Evolutionary conservation across 257 asterid genomes (phyloP).

Genomic region (Plantago ovata): DNA sequence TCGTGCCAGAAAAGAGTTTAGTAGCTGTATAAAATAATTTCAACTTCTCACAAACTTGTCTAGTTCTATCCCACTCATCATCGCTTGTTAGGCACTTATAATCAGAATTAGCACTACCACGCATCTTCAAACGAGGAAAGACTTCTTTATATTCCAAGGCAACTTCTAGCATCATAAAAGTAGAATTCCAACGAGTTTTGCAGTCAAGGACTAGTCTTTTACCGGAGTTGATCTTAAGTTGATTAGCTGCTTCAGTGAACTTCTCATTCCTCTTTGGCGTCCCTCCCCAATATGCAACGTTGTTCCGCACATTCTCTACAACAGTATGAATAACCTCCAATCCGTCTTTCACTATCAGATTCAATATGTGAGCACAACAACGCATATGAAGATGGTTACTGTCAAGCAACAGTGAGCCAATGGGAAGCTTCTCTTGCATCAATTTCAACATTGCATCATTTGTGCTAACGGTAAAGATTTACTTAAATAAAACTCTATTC

Average conservation of each 20-base stretch:
- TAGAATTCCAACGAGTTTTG: conserved; percentile 1
- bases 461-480: too few relatives aligned
- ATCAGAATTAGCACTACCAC: not conserved
- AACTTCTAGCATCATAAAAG: not conserved
- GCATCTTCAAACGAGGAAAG: not conserved
- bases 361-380: not conserved
- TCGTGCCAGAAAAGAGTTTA: not conserved
- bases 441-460: not conserved
- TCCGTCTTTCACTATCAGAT: conserved; percentile 5
- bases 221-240: not conserved
- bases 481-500: too few relatives aligned
- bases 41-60: not conserved
- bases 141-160: not conserved
- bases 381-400: not conserved
- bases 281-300: not conserved
- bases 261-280: not conserved
- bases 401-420: not conserved
- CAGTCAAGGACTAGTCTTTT: not conserved
- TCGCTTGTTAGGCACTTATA: not conserved
- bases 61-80: not conserved
- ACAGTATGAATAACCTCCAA: too few relatives aligned
- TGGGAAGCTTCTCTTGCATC: not conserved
- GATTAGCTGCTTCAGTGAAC: not conserved
- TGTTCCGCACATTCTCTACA: not conserved
- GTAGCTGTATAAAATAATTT: not conserved